Base-by-base conservation (phyloP, 2,329 filamentous ascomycete species). In the Pseudogymnoascus sp. region DNA sequence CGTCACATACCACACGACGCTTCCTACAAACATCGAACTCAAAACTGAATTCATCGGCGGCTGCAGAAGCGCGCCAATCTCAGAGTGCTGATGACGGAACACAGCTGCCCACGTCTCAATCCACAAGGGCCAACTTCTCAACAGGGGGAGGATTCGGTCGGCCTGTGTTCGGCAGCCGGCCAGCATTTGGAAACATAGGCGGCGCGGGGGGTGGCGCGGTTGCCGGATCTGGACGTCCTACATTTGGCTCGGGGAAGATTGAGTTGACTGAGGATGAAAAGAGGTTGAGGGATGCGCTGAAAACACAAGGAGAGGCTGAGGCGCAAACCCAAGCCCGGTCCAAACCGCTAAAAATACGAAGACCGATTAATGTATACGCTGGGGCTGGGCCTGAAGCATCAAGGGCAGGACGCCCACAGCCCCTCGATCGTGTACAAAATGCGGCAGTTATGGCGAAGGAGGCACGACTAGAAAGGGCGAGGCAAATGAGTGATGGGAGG, bases 1-100 rank as follows among this genome's bases (percentile, higher is more conserved):
- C 69, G 64, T 70, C 69, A n/a, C 70, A 71, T 66, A 64, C 69
- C 61, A 68, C 71, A 65, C 68, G 72, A 14, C 69, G 72, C 63
- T 72, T 71, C 60, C 62, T 74, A 38, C 71, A 72, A 66, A 72
- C 70, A 7, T 71, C 71, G 37, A 67, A 31, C 16, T 44, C 60
- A 21, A 38, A 60, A 28, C 16, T 40, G n/a, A 56, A 56, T 56
- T 60, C 38, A 25, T 60, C 59, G 14, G 59, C 18, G 8, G 38
- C 59, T 25, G 33, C 59, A 12, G 50, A 56, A 14, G 28, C 50
- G 50, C 50, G 28, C 28, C 50, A 56, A 14, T 56, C 28, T 56
- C 50, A 56, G 16, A 6, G 28, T 56, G 7, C 5, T 12, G 50
- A 56, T 21, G 50, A 33, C 16, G 4, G 25, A 33, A 14, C 50